Evolutionary conservation across 768 basidiomycete genomes (phyloP).

Genomic region (Macrolepiota fuliginosa): DNA sequence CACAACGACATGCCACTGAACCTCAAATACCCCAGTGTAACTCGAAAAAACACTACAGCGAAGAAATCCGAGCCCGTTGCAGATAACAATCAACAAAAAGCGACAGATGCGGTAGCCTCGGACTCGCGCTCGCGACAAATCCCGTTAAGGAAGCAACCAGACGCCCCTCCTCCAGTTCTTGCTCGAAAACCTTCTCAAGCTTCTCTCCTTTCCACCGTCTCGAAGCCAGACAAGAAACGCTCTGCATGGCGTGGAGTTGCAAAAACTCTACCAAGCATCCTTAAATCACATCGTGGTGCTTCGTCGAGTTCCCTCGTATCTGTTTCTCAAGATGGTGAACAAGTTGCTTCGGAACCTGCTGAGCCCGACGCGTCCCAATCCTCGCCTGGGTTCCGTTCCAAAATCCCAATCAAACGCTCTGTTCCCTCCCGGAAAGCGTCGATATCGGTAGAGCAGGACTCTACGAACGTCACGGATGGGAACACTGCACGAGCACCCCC

Average conservation of each 20-base stretch:
- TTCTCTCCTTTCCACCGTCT: conserved; percentile 1
- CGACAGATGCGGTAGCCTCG: background rate
- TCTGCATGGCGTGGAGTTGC: conserved; percentile 5
- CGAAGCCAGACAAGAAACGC: conserved; percentile 3
- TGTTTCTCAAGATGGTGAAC: background rate
- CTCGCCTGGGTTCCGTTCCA: background rate
- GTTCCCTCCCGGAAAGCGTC: background rate
- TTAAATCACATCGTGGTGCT: conserved; percentile 4
- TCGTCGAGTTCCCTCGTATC: background rate
- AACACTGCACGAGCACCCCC: too few species aligned
- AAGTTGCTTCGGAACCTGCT: background rate
- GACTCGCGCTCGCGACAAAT: background rate
- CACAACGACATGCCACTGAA: conserved; percentile 5
- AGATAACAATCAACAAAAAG: background rate
- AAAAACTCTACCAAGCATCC: background rate
- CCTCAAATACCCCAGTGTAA: background rate
- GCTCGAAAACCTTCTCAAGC: conserved; percentile 1
- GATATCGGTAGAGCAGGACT: background rate
- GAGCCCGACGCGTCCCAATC: background rate
- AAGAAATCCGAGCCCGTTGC: background rate
- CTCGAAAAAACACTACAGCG: background rate
- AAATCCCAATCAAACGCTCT: background rate
- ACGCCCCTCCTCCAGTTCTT: background rate
- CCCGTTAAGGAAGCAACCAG: background rate
- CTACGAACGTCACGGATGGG: background rate